Base-by-base conservation (phyloP, 2,329 filamentous ascomycete genomes). In the Tolypocladium pustulatum region DNA sequence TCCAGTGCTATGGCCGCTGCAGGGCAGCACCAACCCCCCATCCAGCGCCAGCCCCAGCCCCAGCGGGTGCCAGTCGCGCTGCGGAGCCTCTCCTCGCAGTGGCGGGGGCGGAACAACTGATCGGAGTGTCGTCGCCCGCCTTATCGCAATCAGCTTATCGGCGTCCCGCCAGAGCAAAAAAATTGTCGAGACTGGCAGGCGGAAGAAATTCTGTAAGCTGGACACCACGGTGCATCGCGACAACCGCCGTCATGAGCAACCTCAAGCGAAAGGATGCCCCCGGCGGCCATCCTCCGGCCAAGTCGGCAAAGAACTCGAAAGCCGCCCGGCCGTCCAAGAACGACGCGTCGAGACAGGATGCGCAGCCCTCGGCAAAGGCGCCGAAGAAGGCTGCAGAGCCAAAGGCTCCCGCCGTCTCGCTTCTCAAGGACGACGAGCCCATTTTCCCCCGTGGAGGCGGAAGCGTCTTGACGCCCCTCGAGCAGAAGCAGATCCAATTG, bases 401-500 rank as follows among this genome's bases (percentile, higher is more conserved):
- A 53, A 69, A 72, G 61, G 67, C 65, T 9, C 69, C 73, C 17
- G 64, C 76, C 36, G 69, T 81, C 58, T 78, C 80, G 41, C 69
- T 76, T 13, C 69, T 83, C 56, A 85, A 81, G 71, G 88, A 94
- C 64, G 94, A 97, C 64, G 94, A 97, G 70, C 86, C 87, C 38
- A 81, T 93, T 52, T 99, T 99, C 68, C 93, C 94, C 65, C 85
- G 94, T 80, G 94, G 94, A 58, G 95, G 94, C 51, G 93, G 86
- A 57, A 95, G 90, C 69, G 81, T 96, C 57, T 77, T 99, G 70
- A 97, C 94, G 2, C 92, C 94, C 25, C 78, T 99, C 56, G 94
- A 99, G 72, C 89, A 95, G 71, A 97, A 96, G 76, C 91, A 97
- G 74, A 97, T 99, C 62, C 88, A 94, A 67, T 87, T 95, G 60